Conservation (phyloP, 2,329 filamentous ascomycete species). For the Elsinoe necatrix region DNA sequence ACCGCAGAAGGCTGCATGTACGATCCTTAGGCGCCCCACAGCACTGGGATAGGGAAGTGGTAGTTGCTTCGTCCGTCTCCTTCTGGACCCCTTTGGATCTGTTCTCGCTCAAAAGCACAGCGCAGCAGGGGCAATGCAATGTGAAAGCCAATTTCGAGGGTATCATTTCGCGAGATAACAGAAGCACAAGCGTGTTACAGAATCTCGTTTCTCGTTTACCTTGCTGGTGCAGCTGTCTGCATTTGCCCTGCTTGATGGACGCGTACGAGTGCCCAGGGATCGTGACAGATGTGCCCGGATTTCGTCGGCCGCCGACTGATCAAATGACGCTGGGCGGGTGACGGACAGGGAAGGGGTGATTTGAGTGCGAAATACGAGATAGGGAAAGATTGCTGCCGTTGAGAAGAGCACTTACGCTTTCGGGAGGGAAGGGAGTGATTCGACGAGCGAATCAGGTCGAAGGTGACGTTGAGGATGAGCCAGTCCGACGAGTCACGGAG, state of each 20-base stretch:
- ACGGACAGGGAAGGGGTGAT: not conserved
- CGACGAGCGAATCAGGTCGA: slow-evolving; percentile 9
- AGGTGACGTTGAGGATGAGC: slow-evolving; percentile 1
- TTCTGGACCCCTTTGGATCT: not conserved
- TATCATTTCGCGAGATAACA: not conserved
- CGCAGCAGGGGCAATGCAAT: not conserved
- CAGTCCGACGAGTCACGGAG: not conserved
- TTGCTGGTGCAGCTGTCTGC: slow-evolving; percentile 1
- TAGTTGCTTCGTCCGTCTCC: not conserved
- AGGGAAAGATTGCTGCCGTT: slow-evolving; percentile 4
- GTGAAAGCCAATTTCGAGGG: not conserved
- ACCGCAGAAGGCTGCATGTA: not conserved
- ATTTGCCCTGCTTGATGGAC: not conserved
- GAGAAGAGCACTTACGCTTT: slow-evolving; percentile 3
- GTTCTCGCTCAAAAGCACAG: not conserved
- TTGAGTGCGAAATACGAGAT: slow-evolving; percentile 2
- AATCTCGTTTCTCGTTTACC: slow-evolving; percentile 5
- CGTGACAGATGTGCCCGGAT: not conserved
- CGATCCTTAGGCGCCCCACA: not conserved
- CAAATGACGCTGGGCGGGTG: not conserved
- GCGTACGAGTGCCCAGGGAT: not conserved
- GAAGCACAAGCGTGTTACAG: slow-evolving; percentile 2
- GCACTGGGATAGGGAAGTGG: not conserved
- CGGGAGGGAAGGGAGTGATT: not conserved
- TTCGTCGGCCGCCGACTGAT: not conserved